These are phyloP conservation scores for Ophiostoma ips DNA, from an alignment of 2,329 filamentous ascomycete genomes.

Conservation along the genomic window DNA sequence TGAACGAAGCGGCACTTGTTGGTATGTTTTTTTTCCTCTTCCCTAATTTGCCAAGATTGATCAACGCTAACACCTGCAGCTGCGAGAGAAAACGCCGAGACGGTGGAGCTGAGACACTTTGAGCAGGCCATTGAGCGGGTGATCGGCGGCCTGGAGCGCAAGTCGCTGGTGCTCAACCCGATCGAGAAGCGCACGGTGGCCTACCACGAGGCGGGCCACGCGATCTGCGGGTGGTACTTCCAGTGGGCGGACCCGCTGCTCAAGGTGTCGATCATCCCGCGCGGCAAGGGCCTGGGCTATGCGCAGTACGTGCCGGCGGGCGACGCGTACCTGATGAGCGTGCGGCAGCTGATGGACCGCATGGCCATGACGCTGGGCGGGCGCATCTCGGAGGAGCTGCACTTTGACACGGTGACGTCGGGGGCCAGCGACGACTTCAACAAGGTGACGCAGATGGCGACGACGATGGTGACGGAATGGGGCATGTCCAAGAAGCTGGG, in stretches of 20 bases:
- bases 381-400: constrained; percentile 86
- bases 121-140: constrained; percentile 97
- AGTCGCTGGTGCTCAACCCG: constrained; percentile 83
- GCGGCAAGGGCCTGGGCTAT: constrained; percentile 86
- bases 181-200: constrained; percentile 64
- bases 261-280: constrained; percentile 97
- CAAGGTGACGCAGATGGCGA: constrained; percentile 93
- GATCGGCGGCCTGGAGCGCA: constrained; percentile 92
- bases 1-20: constrained; percentile 93
- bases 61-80: constrained; percentile 34
- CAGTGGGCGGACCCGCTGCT: constrained; percentile 91
- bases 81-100: constrained; percentile 66
- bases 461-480: constrained; percentile 98
- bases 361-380: constrained; percentile 99
- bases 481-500: constrained; percentile 95
- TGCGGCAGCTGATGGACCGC: constrained; percentile 92
- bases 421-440: constrained; percentile 96
- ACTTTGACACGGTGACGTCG: constrained; percentile 92
- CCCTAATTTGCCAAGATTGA: not conserved
- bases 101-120: constrained; percentile 80
- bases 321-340: constrained; percentile 92
- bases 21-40: constrained; percentile 48
- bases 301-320: constrained; percentile 89
- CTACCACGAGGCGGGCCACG: constrained; percentile 72
- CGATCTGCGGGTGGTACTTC: constrained; percentile 97